Percentiles rank a stretch among this genome's conserved stretches.
Evolutionary conservation across 768 basidiomycete species (phyloP).

Genomic region (Leccinum barrowsii): DNA sequence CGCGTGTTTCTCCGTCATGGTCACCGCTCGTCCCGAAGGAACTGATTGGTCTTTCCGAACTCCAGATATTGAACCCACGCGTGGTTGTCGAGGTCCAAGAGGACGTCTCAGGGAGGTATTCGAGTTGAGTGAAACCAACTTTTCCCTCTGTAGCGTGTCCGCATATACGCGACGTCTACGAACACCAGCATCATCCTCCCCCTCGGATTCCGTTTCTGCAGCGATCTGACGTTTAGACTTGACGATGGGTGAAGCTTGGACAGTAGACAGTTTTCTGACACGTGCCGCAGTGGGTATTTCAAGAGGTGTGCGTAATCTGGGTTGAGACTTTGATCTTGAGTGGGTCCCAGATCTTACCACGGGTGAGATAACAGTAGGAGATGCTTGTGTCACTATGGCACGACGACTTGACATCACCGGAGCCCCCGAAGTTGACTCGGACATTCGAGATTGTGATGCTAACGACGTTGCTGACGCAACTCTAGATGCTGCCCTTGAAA

Average conservation of each 20-base stretch:
- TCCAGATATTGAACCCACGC: conserved; percentile 1
- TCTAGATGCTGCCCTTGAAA: conserved; percentile 11
- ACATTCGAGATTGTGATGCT: neutral
- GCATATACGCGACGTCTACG: neutral
- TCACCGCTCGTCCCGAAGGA: neutral
- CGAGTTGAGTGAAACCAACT: conserved; percentile 16
- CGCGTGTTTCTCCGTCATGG: conserved; percentile 5
- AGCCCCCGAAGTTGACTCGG: conserved; percentile 1
- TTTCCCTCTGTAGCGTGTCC: conserved; percentile 6
- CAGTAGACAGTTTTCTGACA: conserved; percentile 28
- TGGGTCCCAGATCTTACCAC: conserved; percentile 10
- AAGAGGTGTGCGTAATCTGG: conserved; percentile 25
- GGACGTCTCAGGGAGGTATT: conserved; percentile 25
- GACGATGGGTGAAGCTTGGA: conserved; percentile 28
- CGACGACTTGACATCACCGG: neutral
- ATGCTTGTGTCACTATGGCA: neutral
- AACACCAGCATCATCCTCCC: neutral
- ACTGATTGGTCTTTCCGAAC: conserved; percentile 1
- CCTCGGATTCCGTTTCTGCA: conserved; percentile 1
- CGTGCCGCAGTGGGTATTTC: conserved; percentile 3
- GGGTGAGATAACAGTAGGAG: neutral
- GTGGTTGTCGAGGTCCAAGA: conserved; percentile 19
- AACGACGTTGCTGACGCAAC: neutral
- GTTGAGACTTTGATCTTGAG: conserved; percentile 35
- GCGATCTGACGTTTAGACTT: conserved; percentile 11